These are phyloP conservation scores for Backusella mclennaniae DNA, from an alignment of 192 early-diverging fungal species.

Conservation along the genomic window DNA sequence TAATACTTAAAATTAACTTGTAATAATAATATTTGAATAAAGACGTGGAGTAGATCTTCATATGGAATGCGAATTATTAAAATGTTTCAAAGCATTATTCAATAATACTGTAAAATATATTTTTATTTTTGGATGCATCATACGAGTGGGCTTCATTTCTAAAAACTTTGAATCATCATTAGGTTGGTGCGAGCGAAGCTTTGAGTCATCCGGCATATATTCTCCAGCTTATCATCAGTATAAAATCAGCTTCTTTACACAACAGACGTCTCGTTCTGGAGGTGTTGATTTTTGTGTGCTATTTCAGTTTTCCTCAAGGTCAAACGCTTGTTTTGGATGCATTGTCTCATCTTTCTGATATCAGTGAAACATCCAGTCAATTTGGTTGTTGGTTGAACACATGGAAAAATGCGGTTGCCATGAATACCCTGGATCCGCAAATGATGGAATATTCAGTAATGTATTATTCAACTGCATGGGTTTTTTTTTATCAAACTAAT, in stretches of 20 bases:
- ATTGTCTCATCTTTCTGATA: constrained; percentile 68
- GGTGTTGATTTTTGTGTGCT: constrained; percentile 73
- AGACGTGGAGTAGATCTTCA: constrained; percentile 63
- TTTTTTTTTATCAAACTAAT: not conserved
- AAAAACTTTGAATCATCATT: not conserved
- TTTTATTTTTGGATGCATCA: not conserved
- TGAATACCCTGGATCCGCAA: constrained; percentile 59
- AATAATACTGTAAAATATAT: constrained; percentile 49
- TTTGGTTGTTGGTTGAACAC: constrained; percentile 77
- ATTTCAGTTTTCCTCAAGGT: constrained; percentile 68
- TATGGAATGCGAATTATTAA: constrained; percentile 77
- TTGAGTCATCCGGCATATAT: constrained; percentile 67
- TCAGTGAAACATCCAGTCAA: constrained; percentile 51
- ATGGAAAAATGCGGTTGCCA: constrained; percentile 54
- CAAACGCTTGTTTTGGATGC: constrained; percentile 71
- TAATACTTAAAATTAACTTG: constrained; percentile 16
- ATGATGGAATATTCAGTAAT: constrained; percentile 67
- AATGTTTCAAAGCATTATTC: constrained; percentile 75
- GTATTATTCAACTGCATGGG: not conserved
- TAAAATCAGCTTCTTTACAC: constrained; percentile 66
- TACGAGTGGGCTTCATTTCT: too few species aligned
- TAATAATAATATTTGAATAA: not conserved
- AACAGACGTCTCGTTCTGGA: constrained; percentile 73
- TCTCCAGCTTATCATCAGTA: constrained; percentile 65
- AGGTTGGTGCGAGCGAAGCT: constrained; percentile 78